Evolutionary conservation across 2,329 filamentous ascomycete genomes (phyloP), one percentile per base, ranked within the genome.

Genomic region (Aspergillus sp.): DNA sequence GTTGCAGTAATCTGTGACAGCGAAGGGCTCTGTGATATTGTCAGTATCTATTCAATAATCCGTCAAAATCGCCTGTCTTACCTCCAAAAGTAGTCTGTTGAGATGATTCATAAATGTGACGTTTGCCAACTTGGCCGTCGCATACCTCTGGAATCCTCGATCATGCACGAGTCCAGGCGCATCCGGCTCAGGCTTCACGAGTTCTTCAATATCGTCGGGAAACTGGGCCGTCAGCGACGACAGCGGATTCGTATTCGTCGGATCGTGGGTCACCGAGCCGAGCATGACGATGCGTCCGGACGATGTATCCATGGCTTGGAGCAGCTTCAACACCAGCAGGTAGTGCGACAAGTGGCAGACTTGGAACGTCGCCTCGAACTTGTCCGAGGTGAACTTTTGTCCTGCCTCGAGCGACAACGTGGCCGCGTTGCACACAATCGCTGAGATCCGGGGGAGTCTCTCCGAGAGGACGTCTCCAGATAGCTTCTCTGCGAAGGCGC

Each of bases 121-220:
- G 11, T 71, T 61, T 3, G 69, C 74, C 13, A 75, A 57, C 57
- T 78, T 80, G 1, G 73, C 71, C 20, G 69, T 70, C 2, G 66
- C 76, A 57, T 79, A 80, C 49, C 74, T 63, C 49, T 75, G 68
- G 29, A 77, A 77, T 3, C 76, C 76, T 4, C 65, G 61, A 3
- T 71, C 76, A 19, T 68, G 55, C 19, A 69, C 64, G 16, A 78
- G 69, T 0, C 49, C 49, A 2, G 50, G 36, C 1, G 55, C 52
- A 52, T 75, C 71, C 3, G 61, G 50, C 0, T 44, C 23, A 1
- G 73, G 72, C 45, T 72, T 68, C 7, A 72, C 64, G 42, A 78
- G 60, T 2, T 64, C 36, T 4, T 75, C 71, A 2, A 76, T 42
- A 44, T 75, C 61, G 1, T 66, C 58, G 0, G 73, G 72, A 32